Conservation (phyloP, 2,329 filamentous ascomycete genomes). For the Aspergillus sp. region DNA sequence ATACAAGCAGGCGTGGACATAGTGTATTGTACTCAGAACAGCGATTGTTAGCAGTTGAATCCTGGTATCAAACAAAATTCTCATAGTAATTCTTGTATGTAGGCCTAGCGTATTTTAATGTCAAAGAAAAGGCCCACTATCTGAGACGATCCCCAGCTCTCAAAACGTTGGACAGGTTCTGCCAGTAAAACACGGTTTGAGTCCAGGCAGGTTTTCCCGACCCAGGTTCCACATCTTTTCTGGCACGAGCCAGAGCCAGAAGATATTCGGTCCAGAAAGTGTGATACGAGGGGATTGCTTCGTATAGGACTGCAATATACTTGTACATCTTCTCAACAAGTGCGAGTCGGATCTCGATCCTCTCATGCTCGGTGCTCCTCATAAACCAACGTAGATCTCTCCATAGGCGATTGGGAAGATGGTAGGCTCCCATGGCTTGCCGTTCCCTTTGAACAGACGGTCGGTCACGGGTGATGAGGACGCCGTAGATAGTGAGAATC, state of each 20-base stretch:
- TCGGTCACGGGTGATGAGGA: slow-evolving; percentile 9
- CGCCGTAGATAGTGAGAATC: slow-evolving; percentile 7
- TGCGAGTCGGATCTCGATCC: background rate
- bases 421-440: slow-evolving; percentile 7
- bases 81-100: background rate
- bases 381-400: slow-evolving; percentile 15
- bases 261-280: slow-evolving; percentile 11
- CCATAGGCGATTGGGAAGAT: slow-evolving; percentile 15
- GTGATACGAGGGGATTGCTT: slow-evolving; percentile 4
- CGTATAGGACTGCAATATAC: slow-evolving; percentile 10
- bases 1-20: background rate
- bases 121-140: background rate
- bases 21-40: background rate
- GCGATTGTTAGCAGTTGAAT: background rate
- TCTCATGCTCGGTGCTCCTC: background rate
- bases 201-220: slow-evolving; percentile 7
- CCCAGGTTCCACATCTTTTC: slow-evolving; percentile 4
- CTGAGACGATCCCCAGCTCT: background rate
- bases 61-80: background rate
- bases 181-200: slow-evolving; percentile 11
- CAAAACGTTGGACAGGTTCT: background rate
- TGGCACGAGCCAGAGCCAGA: slow-evolving; percentile 1
- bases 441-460: slow-evolving; percentile 3
- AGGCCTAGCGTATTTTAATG: background rate
- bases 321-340: slow-evolving; percentile 7